Percentiles rank a stretch among this genome's conserved stretches.
These are phyloP conservation scores for Rhododendron simsii DNA, from an alignment of 148 eudicot genomes.

Conservation along the genomic window DNA sequence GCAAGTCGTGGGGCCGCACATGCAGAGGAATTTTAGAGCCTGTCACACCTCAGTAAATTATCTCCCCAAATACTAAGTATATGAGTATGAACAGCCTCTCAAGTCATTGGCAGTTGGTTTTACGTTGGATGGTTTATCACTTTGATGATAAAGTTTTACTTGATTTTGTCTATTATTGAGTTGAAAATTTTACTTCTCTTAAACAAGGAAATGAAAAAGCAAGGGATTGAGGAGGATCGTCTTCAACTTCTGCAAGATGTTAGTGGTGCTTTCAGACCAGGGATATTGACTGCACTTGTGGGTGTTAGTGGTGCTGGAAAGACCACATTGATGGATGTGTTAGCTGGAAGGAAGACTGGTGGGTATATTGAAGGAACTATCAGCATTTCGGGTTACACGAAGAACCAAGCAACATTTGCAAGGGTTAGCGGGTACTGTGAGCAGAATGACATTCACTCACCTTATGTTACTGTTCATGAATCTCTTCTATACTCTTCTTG, in stretches of 20 bases:
- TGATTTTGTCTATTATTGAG: neutral
- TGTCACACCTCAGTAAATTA: neutral
- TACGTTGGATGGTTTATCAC: neutral
- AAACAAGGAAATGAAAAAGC: slow-evolving; percentile 58
- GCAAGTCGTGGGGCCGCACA: neutral
- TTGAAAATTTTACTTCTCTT: neutral
- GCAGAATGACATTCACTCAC: slow-evolving; percentile 25
- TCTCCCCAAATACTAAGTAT: neutral
- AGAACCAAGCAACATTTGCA: slow-evolving; percentile 68
- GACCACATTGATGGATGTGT: slow-evolving; percentile 69
- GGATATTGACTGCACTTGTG: slow-evolving; percentile 69
- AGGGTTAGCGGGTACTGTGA: slow-evolving; percentile 72
- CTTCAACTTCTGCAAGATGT: slow-evolving; percentile 59
- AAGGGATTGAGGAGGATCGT: slow-evolving; percentile 52
- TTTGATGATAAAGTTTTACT: neutral
- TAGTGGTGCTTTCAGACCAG: slow-evolving; percentile 73
- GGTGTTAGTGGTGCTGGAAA: slow-evolving; percentile 86
- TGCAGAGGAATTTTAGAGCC: neutral
- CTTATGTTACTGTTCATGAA: slow-evolving; percentile 59
- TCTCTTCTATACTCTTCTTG: slow-evolving; percentile 67
- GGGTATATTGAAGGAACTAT: slow-evolving; percentile 64
- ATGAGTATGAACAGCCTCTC: neutral
- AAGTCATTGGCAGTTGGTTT: neutral
- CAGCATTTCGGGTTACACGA: slow-evolving; percentile 54
- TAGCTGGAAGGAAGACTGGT: slow-evolving; percentile 71